phyloP scores from a whole-genome alignment of 2,329 filamentous ascomycete species.

The Lithohypha guttulata region DNA sequence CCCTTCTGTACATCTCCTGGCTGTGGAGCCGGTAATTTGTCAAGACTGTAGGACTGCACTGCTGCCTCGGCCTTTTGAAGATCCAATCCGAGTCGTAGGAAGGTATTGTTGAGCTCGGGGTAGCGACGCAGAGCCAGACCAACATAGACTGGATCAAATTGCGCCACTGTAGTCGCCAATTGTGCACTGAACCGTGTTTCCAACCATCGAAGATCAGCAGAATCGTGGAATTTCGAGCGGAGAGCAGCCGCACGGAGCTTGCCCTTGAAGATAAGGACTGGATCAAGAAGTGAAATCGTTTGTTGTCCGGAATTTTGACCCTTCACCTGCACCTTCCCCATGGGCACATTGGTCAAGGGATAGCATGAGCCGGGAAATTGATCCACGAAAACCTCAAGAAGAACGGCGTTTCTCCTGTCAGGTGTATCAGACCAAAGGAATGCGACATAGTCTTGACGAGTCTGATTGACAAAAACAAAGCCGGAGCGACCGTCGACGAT shows the following conservation, averaged over 20 bases:
- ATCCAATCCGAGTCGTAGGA: slow-evolving; percentile 11
- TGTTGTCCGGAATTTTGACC: slow-evolving; percentile 11
- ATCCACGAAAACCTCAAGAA: slow-evolving; percentile 15
- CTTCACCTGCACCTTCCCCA: slow-evolving; percentile 9
- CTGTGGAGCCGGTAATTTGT: slow-evolving; percentile 6
- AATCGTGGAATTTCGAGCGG: slow-evolving; percentile 20
- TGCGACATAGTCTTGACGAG: slow-evolving; percentile 15
- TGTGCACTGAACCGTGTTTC: slow-evolving; percentile 12
- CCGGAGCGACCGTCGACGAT: slow-evolving; percentile 12
- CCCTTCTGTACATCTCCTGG: slow-evolving; percentile 7
- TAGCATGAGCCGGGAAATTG: slow-evolving; percentile 13
- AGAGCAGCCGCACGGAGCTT: slow-evolving; percentile 21
- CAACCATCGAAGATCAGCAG: slow-evolving; percentile 19
- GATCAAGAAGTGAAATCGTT: slow-evolving; percentile 19
- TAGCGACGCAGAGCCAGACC: slow-evolving; percentile 19
- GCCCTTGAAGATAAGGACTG: slow-evolving; percentile 22
- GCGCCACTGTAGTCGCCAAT: slow-evolving; percentile 8
- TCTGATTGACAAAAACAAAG: slow-evolving; percentile 12
- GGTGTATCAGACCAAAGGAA: slow-evolving; percentile 18
- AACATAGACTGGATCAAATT: slow-evolving; percentile 14
- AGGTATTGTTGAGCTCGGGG: slow-evolving; percentile 16
- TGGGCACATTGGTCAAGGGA: slow-evolving; percentile 7
- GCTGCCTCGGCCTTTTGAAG: slow-evolving; percentile 8
- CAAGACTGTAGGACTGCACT: slow-evolving; percentile 1
- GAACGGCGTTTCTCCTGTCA: slow-evolving; percentile 11